Percentiles rank a stretch among this genome's conserved stretches.
These are phyloP conservation scores for Curvularia sp. DNA, from an alignment of 2,329 filamentous ascomycete species.

Conservation along the genomic window DNA sequence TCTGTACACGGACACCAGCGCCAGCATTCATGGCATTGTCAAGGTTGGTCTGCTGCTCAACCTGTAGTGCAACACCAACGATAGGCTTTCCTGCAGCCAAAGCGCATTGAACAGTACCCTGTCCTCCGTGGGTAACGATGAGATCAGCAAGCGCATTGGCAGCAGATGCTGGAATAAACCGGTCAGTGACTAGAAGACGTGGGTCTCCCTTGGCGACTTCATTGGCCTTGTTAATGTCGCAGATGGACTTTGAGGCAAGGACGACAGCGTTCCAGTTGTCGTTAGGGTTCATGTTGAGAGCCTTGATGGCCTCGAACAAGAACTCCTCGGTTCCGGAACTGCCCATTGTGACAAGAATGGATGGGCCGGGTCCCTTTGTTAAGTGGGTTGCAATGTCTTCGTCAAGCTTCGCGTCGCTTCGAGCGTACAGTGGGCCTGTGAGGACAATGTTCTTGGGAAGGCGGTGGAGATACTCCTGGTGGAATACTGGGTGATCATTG, in stretches of 20 bases:
- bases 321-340: conserved; percentile 43
- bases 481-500: conserved; percentile 44
- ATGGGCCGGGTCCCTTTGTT: conserved; percentile 29
- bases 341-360: conserved; percentile 43
- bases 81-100: conserved; percentile 42
- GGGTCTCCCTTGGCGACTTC: conserved; percentile 33
- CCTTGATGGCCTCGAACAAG: conserved; percentile 42
- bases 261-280: conserved; percentile 44
- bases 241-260: conserved; percentile 42
- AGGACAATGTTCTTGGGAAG: conserved; percentile 42
- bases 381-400: conserved; percentile 38
- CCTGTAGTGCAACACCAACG: conserved; percentile 43
- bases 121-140: conserved; percentile 41
- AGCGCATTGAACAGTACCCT: conserved; percentile 44
- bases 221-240: conserved; percentile 37
- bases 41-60: conserved; percentile 46
- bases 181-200: conserved; percentile 40
- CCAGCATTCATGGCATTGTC: conserved; percentile 45
- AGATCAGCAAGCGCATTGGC: conserved; percentile 41
- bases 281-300: conserved; percentile 30
- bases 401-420: conserved; percentile 33
- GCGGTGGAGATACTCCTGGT: conserved; percentile 39
- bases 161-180: conserved; percentile 40
- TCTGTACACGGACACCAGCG: conserved; percentile 40
- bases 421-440: conserved; percentile 39